Evolutionary conservation across 805 yeast genomes (phyloP), one percentile per base, ranked within the genome.

Genomic region (Crinitomyces ghanaensis): DNA sequence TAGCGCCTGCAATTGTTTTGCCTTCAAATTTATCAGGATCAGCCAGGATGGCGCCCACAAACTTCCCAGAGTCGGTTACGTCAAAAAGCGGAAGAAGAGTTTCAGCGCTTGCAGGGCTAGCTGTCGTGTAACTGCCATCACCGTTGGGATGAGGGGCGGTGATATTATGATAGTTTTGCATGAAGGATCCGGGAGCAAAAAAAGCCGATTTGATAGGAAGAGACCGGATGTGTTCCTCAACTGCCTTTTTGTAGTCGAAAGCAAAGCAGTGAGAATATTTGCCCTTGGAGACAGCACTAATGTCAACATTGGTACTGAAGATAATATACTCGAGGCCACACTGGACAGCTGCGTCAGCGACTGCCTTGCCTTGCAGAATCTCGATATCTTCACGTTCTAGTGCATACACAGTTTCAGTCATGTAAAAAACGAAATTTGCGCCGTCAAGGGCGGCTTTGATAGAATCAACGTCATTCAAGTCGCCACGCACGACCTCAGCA

Each of bases 401-500:
- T n/a, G 9, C 13, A 7, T 9, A 12, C 9, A 19, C 12, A 11
- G 24, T 20, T 15, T n/a, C 21, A 6, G 36, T 33, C 6, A 33
- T 15, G 15, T 33, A 22, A 27, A 30, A 33, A 5, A 33, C 35
- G 18, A 34, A 28, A 30, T 33, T 17, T 6, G 20, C 36, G 15
- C 36, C 36, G 26, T 33, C 8, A 9, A 33, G 33, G 6, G 35
- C 36, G 6, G 18, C n/a, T n/a, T 14, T 20, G 9, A 33, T 15
- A 12, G 34, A 20, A 5, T 17, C 24, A 9, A 11, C 15, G 11
- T 33, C 33, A 12, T 29, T 19, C 12, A 18, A 13, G 16, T 44
- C 45, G 1, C 30, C 44, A 14, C 24, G 23, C 13, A 40, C 43
- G n/a, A 44, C 41, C 13, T 44, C 46, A 8, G 33, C 39, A 2